phyloP scores from a whole-genome alignment of 768 basidiomycete species.

The Russula vinacea region DNA sequence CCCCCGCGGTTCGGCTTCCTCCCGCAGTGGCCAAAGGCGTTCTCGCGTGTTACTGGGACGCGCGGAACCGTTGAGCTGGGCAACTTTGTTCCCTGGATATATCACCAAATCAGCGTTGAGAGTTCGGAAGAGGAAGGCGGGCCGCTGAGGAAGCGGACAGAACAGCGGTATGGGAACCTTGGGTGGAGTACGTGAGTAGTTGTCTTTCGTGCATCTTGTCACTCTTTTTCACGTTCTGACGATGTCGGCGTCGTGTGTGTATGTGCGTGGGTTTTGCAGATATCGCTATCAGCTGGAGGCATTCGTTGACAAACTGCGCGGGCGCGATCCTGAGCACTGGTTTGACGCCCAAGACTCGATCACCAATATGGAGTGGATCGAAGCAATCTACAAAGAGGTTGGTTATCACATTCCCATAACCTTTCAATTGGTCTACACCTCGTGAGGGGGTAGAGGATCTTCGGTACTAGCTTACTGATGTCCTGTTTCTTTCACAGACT shows the following conservation, averaged over 20 bases:
- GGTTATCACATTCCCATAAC: neutral
- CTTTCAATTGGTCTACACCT: neutral
- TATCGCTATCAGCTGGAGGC: conserved; percentile 58
- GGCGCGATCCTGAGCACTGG: conserved; percentile 45
- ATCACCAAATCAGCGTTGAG: conserved; percentile 46
- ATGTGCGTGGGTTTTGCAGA: conserved; percentile 24
- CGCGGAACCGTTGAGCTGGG: conserved; percentile 41
- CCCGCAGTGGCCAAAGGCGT: conserved; percentile 34
- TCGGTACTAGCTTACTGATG: neutral
- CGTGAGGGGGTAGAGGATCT: no score
- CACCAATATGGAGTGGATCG: conserved; percentile 27
- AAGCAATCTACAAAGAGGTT: conserved; percentile 26
- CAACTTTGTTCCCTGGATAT: conserved; percentile 46
- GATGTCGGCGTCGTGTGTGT: neutral
- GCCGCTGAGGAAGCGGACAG: conserved; percentile 36
- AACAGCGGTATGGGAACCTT: conserved; percentile 48
- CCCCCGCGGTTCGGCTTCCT: conserved; percentile 31
- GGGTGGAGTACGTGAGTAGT: conserved; percentile 46
- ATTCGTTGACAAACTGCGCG: conserved; percentile 50
- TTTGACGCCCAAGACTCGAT: conserved; percentile 24
- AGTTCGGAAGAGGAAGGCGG: conserved; percentile 28
- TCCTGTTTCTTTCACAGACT: neutral
- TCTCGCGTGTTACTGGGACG: conserved; percentile 35
- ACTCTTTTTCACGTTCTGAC: neutral
- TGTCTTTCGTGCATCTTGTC: neutral